phyloP scores from a whole-genome alignment of 768 basidiomycete species.

The Xanthoconium stramineum region DNA sequence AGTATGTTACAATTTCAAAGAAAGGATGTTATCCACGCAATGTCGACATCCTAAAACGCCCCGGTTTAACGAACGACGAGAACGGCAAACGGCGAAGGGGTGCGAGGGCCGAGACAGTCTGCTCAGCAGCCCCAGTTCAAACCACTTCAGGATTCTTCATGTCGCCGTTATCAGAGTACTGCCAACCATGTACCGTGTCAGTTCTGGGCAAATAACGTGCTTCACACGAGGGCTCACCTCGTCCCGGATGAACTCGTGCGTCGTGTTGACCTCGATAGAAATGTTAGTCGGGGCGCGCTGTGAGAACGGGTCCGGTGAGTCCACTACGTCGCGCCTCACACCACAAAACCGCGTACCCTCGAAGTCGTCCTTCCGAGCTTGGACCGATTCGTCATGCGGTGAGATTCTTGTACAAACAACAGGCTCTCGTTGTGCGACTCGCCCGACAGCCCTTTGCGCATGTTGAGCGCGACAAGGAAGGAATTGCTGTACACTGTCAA shows the following conservation, averaged over 20 bases:
- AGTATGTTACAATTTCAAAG: no score
- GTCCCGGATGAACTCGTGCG: conserved; percentile 48
- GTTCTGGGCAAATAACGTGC: background rate
- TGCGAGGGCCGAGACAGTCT: no score
- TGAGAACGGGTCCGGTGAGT: background rate
- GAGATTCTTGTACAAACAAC: background rate
- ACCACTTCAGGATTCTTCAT: background rate
- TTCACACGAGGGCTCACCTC: conserved; percentile 16
- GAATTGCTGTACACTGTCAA: conserved; percentile 55
- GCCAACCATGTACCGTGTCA: background rate
- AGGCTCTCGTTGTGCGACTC: conserved; percentile 4
- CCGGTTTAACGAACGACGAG: background rate
- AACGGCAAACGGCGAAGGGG: no score
- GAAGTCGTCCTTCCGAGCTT: background rate
- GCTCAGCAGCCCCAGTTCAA: no score
- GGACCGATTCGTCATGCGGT: background rate
- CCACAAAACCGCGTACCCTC: background rate
- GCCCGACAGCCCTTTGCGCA: conserved; percentile 44
- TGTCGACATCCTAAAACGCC: background rate
- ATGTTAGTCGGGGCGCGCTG: conserved; percentile 43
- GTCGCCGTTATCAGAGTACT: background rate
- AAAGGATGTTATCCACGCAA: no score
- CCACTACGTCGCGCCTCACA: conserved; percentile 2
- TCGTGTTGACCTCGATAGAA: conserved; percentile 65
- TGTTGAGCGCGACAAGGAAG: conserved; percentile 59